Evolutionary conservation across 345 rosid genomes (phyloP), one percentile per base, ranked within the genome.

Genomic region (Hirschfeldia incana): DNA sequence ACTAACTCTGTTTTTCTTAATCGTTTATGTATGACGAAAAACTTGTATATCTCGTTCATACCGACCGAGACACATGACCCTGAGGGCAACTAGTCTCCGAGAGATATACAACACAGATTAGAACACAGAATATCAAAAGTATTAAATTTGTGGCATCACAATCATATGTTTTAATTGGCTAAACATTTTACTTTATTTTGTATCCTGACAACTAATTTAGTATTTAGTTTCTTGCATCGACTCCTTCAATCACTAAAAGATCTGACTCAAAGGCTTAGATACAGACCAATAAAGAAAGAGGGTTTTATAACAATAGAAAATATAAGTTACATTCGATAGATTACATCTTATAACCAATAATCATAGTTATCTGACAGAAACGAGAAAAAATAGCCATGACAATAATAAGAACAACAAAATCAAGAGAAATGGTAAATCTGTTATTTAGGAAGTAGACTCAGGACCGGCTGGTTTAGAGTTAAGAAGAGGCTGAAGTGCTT

Each of bases 401-500:
- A 12, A 46, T 46, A 13, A 78, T 51, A 67, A 73, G 33, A 61
- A 53, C 63, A 53, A 79, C 28, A 78, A 78, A 13, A 66, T 32
- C 53, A 79, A 36, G 10, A 62, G 30, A 49, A 42, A 68, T 69
- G 49, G 70, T 79, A 36, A 61, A 67, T 8, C 44, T 66, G 60
- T 72, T 59, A 58, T 57, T 85, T 84, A 87, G 73, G 86, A 63
- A 34, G 75, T 60, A 55, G 87, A 68, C 11, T 88, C 89, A 21
- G 89, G 84, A 44, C 88, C 94, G 13, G 85, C 82, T 15, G 94
- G 90, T 81, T 84, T 88, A 65, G 92, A 86, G 84, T 89, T 92
- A 32, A 92, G 90, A 80, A 96, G 97, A 37, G 99, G 98, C 72
- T 92, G 97, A 61, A 96, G 90, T 69, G 99, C 99, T 87, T 96